phyloP scores from a whole-genome alignment of 2,329 filamentous ascomycete species.

The Cordyceps tenuipes region DNA sequence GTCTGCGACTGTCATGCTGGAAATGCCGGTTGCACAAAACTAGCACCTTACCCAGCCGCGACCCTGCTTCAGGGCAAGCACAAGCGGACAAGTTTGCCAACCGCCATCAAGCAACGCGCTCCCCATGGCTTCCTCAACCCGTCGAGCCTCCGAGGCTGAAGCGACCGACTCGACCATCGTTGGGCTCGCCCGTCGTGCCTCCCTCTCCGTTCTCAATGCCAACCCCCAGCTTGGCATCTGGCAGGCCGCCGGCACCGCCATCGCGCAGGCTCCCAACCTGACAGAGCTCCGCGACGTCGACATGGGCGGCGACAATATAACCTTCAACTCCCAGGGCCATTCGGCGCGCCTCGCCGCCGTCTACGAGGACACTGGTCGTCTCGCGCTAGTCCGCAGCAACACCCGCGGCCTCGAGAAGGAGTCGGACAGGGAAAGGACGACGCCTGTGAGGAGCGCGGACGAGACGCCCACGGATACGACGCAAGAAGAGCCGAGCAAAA shows the following conservation, averaged over 20 bases:
- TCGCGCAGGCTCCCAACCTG: constrained; percentile 23
- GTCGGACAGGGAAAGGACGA: not conserved
- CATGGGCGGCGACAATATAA: constrained; percentile 20
- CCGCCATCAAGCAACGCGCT: not conserved
- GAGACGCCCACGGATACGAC: not conserved
- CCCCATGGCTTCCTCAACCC: not conserved
- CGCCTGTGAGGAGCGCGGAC: not conserved
- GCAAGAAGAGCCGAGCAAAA: not conserved
- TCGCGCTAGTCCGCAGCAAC: constrained; percentile 17
- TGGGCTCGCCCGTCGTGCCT: constrained; percentile 20
- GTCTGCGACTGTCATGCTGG: too few species aligned
- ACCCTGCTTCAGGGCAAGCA: not conserved
- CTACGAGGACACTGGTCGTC: constrained; percentile 18
- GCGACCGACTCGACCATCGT: constrained; percentile 14
- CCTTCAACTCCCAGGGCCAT: constrained; percentile 22
- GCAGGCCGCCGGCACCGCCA: constrained; percentile 24
- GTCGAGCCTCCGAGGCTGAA: not conserved
- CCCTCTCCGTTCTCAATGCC: constrained; percentile 19
- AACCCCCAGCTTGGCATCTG: constrained; percentile 24
- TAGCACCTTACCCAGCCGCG: not conserved
- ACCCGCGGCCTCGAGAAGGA: not conserved
- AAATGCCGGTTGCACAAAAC: not conserved
- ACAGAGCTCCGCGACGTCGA: constrained; percentile 21
- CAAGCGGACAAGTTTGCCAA: too few species aligned
- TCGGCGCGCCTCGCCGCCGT: constrained; percentile 20